phyloP scores from a whole-genome alignment of 352 stramenopile species.

The Pythium rishiriense region DNA sequence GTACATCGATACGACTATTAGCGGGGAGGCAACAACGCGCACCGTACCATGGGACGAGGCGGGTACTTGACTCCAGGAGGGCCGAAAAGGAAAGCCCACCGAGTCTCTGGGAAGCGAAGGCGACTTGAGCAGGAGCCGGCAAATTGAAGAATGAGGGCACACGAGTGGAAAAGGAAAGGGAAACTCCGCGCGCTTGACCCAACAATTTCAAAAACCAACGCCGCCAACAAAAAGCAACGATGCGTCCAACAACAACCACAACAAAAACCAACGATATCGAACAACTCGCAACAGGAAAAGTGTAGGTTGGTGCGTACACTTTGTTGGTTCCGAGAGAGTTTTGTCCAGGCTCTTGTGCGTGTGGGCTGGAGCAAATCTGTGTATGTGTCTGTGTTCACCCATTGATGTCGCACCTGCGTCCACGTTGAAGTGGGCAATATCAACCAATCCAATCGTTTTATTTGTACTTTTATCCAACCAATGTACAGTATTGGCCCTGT shows the following conservation, averaged over 20 bases:
- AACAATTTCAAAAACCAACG: neutral
- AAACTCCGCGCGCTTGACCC: too few relatives aligned
- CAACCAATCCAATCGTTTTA: slow-evolving; percentile 8
- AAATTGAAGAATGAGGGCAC: slow-evolving; percentile 11
- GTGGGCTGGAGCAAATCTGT: neutral
- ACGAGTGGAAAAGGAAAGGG: neutral
- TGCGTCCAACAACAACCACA: too few relatives aligned
- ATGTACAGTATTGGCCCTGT: neutral
- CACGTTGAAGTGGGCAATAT: slow-evolving; percentile 12
- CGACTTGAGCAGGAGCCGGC: slow-evolving; percentile 14
- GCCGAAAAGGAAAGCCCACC: too few relatives aligned
- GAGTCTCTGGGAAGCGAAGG: neutral
- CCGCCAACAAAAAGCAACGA: neutral
- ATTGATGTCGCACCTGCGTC: neutral
- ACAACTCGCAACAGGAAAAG: too few relatives aligned
- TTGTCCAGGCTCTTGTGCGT: neutral
- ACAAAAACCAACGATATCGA: too few relatives aligned
- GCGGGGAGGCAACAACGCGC: too few relatives aligned
- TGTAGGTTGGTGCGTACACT: too few relatives aligned
- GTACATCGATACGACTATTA: too few relatives aligned
- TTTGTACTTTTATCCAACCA: slow-evolving; percentile 15
- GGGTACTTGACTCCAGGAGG: too few relatives aligned
- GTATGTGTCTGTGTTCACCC: slow-evolving; percentile 1
- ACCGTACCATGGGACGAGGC: slow-evolving; percentile 6
- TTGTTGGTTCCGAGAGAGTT: too few relatives aligned